Evolutionary conservation across 1,284 basidiomycete species (phyloP).

Genomic region (Ceratobasidium theobromae): DNA sequence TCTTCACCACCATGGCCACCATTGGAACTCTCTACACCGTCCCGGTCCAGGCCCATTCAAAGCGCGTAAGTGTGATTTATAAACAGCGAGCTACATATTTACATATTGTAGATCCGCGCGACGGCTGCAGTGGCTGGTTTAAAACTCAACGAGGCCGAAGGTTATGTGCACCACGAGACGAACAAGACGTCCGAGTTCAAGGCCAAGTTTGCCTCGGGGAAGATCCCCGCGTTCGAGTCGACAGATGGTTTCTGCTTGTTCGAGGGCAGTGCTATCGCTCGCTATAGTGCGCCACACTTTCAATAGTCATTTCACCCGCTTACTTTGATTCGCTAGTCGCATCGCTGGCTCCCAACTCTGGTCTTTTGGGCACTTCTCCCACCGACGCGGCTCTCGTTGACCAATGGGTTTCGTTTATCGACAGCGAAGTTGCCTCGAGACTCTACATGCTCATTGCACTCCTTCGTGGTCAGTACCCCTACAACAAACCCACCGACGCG

Average conservation of each 20-base stretch:
- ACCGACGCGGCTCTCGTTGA: slow-evolving; percentile 64
- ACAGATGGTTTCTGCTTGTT: slow-evolving; percentile 78
- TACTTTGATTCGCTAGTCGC: slow-evolving; percentile 60
- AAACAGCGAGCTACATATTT: neutral
- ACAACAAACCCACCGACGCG: slow-evolving; percentile 54
- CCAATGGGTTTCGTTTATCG: slow-evolving; percentile 67
- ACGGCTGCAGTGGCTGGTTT: slow-evolving; percentile 72
- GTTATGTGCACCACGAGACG: slow-evolving; percentile 66
- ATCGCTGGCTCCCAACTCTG: slow-evolving; percentile 63
- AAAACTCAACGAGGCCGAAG: slow-evolving; percentile 59
- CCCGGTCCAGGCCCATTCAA: slow-evolving; percentile 49
- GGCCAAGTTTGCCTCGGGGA: slow-evolving; percentile 78
- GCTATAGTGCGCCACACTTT: slow-evolving; percentile 72
- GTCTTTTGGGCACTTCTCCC: slow-evolving; percentile 57
- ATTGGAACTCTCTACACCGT: slow-evolving; percentile 63
- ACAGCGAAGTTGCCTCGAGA: slow-evolving; percentile 53
- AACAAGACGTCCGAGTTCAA: slow-evolving; percentile 80
- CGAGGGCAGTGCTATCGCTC: slow-evolving; percentile 81
- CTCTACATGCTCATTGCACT: slow-evolving; percentile 41
- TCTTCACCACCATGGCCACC: slow-evolving; percentile 47
- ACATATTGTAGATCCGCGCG: slow-evolving; percentile 60
- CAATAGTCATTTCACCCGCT: slow-evolving; percentile 38
- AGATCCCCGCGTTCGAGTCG: slow-evolving; percentile 81
- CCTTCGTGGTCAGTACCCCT: slow-evolving; percentile 39
- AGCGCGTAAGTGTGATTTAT: slow-evolving; percentile 51